Conservation (phyloP, 2,329 filamentous ascomycete species). For the Dactylellina parvicollis region DNA sequence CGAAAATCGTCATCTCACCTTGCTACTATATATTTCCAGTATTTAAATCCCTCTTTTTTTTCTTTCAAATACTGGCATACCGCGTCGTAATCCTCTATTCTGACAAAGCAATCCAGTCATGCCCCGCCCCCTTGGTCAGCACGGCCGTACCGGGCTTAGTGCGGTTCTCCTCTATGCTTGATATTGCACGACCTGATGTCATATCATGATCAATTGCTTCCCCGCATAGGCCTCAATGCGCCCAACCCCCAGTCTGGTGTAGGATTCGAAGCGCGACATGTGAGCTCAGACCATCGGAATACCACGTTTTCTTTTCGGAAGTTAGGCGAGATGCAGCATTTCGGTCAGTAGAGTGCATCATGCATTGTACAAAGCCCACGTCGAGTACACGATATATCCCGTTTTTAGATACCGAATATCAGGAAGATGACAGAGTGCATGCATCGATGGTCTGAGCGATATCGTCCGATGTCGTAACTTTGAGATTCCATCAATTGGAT, state of each 20-base stretch:
- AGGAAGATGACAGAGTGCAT: constrained; percentile 26
- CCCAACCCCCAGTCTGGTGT: not conserved
- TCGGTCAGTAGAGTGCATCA: constrained; percentile 19
- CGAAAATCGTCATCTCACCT: constrained; percentile 48
- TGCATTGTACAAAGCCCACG: too few relatives aligned
- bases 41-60: constrained; percentile 40
- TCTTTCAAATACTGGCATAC: constrained; percentile 8
- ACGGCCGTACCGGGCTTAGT: constrained; percentile 41
- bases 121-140: constrained; percentile 40
- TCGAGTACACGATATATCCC: constrained; percentile 4
- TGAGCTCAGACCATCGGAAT: constrained; percentile 28
- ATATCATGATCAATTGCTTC: constrained; percentile 32
- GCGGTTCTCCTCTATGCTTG: constrained; percentile 2
- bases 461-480: too few relatives aligned
- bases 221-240: constrained; percentile 12
- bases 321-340: constrained; percentile 39
- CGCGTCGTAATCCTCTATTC: constrained; percentile 27
- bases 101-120: constrained; percentile 30
- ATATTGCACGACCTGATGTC: constrained; percentile 29
- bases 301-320: constrained; percentile 25
- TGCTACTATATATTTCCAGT: not conserved
- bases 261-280: constrained; percentile 7
- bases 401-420: not conserved
- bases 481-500: not conserved
- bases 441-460: constrained; percentile 13